Conservation (phyloP, 768 basidiomycete genomes). For the Macrolepiota dolichaula region DNA sequence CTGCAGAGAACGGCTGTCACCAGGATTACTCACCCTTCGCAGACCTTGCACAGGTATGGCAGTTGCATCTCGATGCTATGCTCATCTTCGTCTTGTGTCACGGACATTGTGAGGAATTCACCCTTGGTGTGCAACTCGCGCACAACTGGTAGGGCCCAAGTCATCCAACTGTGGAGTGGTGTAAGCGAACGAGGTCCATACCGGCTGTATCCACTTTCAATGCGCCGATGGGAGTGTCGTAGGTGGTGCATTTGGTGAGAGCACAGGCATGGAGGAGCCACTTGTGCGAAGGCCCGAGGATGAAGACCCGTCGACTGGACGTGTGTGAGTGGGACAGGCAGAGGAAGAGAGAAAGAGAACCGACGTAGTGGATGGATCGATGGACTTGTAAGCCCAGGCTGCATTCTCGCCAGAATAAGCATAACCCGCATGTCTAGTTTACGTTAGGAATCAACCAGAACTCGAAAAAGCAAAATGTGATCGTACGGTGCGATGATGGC, state of each 20-base stretch:
- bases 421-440: constrained; percentile 88
- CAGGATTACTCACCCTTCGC: constrained; percentile 57
- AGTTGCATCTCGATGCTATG: constrained; percentile 99
- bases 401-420: constrained; percentile 91
- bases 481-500: constrained; percentile 93
- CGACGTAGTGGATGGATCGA: constrained; percentile 80
- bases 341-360: constrained; percentile 24
- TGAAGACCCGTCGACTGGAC: constrained; percentile 82
- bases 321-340: constrained; percentile 9
- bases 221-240: constrained; percentile 83
- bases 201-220: constrained; percentile 78
- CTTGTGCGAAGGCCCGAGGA: constrained; percentile 96
- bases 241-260: constrained; percentile 70
- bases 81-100: constrained; percentile 82
- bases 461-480: not conserved
- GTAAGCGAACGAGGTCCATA: constrained; percentile 33
- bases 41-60: constrained; percentile 83
- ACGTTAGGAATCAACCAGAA: constrained; percentile 1
- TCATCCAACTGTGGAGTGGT: not conserved
- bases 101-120: constrained; percentile 65
- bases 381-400: constrained; percentile 93
- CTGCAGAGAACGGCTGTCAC: not conserved
- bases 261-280: constrained; percentile 86
- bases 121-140: constrained; percentile 60
- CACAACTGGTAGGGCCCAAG: constrained; percentile 45